A percentile compares a stretch with the other conserved stretches of the same genome.
Evolutionary conservation across 1,139 yeast species (phyloP).

Genomic region (Yamadazyma trypodendri): DNA sequence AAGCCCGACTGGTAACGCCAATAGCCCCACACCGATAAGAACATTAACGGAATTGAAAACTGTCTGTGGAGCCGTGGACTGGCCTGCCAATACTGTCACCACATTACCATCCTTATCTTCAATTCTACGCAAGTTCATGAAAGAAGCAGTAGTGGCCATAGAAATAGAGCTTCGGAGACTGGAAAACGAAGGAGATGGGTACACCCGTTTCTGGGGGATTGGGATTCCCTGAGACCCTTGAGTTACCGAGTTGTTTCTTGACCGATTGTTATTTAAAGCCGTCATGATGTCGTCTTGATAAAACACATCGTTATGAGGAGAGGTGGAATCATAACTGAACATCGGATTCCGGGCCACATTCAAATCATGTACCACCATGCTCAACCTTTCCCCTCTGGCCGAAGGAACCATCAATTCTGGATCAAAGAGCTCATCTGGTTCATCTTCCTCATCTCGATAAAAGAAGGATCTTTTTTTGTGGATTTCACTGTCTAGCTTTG

Average conservation of each 20-base stretch:
- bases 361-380: constrained; percentile 48
- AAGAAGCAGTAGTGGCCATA: constrained; percentile 47
- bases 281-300: constrained; percentile 39
- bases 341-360: constrained; percentile 24
- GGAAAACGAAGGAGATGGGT: constrained; percentile 36
- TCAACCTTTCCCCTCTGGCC: constrained; percentile 59
- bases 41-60: constrained; percentile 48
- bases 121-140: constrained; percentile 59
- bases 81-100: constrained; percentile 76
- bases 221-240: constrained; percentile 22
- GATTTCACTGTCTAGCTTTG: constrained; percentile 44
- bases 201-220: constrained; percentile 19
- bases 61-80: constrained; percentile 60
- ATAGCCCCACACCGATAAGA: constrained; percentile 48
- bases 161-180: constrained; percentile 37
- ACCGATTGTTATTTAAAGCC: constrained; percentile 27
- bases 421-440: constrained; percentile 54
- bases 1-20: constrained; percentile 49
- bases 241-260: constrained; percentile 30
- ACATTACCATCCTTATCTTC: constrained; percentile 73
- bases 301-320: constrained; percentile 33
- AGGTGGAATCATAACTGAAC: constrained; percentile 19
- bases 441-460: constrained; percentile 16
- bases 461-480: constrained; percentile 45
- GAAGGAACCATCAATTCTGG: constrained; percentile 73